phyloP scores from a whole-genome alignment of 495 filamentous ascomycete genomes.

The Daldinia childiae region DNA sequence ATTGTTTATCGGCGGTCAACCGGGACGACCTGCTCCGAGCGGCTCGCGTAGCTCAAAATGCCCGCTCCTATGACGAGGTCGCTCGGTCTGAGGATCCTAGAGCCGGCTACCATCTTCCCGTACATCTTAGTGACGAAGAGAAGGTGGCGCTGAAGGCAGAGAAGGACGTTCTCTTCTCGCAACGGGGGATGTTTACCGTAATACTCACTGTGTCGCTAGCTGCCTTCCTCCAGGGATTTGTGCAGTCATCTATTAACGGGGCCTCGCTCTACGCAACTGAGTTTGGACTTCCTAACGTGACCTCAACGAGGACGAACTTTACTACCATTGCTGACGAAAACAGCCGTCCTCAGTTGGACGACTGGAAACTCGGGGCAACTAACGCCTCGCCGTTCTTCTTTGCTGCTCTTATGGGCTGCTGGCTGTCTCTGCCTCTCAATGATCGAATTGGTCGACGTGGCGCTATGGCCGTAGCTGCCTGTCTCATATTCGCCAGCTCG shows the following conservation, averaged over 20 bases:
- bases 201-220: slow-evolving; percentile 47
- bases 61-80: slow-evolving; percentile 38
- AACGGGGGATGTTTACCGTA: slow-evolving; percentile 43
- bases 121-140: slow-evolving; percentile 35
- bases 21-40: slow-evolving; percentile 35
- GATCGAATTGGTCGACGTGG: slow-evolving; percentile 45
- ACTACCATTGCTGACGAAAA: not conserved
- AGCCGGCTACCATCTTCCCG: slow-evolving; percentile 13
- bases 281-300: slow-evolving; percentile 17
- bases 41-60: slow-evolving; percentile 44
- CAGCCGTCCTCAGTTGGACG: not conserved
- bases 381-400: slow-evolving; percentile 43
- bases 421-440: slow-evolving; percentile 46
- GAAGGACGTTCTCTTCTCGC: slow-evolving; percentile 39
- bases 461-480: slow-evolving; percentile 41
- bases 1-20: slow-evolving; percentile 26
- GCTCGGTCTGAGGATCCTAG: slow-evolving; percentile 29
- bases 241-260: slow-evolving; percentile 45
- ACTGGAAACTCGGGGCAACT: slow-evolving; percentile 38
- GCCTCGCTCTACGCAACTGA: slow-evolving; percentile 33
- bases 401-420: slow-evolving; percentile 43
- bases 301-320: not conserved
- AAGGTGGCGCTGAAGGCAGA: slow-evolving; percentile 41
- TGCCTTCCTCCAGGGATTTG: slow-evolving; percentile 45
- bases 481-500: slow-evolving; percentile 46